A percentile compares a stretch with the other conserved stretches of the same genome.
Evolutionary conservation across 2,329 filamentous ascomycete species (phyloP).

Genomic region (Alternaria ventricosa): DNA sequence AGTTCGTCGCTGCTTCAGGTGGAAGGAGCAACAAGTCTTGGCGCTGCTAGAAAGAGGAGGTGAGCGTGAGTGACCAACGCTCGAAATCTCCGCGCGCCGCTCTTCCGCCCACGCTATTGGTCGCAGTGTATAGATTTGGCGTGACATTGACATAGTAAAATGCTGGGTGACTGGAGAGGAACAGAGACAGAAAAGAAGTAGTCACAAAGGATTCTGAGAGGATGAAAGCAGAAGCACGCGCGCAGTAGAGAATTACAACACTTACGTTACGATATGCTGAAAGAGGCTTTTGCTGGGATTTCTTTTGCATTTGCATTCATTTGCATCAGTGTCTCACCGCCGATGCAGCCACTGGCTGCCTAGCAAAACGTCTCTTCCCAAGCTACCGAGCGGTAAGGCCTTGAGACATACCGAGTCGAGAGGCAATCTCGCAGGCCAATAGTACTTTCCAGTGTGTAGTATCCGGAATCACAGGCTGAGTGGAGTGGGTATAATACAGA

Average conservation of each 20-base stretch:
- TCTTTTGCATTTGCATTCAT: conserved; percentile 16
- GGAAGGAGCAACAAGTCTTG: conserved; percentile 9
- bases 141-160: neutral
- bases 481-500: conserved; percentile 7
- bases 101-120: neutral
- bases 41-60: conserved; percentile 8
- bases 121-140: neutral
- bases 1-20: conserved; percentile 1
- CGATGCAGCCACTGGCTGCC: conserved; percentile 27
- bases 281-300: neutral
- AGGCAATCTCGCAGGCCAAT: neutral
- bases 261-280: neutral
- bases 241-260: neutral
- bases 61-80: conserved; percentile 8
- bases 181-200: neutral
- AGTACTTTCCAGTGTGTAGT: neutral
- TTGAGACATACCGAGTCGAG: neutral
- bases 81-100: neutral
- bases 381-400: conserved; percentile 8
- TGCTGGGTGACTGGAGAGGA: neutral
- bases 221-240: neutral
- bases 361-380: neutral
- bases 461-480: neutral
- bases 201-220: neutral
- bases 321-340: neutral